Base-by-base conservation (phyloP, 1,284 basidiomycete genomes). In the Singerocomus rubriflavus region DNA sequence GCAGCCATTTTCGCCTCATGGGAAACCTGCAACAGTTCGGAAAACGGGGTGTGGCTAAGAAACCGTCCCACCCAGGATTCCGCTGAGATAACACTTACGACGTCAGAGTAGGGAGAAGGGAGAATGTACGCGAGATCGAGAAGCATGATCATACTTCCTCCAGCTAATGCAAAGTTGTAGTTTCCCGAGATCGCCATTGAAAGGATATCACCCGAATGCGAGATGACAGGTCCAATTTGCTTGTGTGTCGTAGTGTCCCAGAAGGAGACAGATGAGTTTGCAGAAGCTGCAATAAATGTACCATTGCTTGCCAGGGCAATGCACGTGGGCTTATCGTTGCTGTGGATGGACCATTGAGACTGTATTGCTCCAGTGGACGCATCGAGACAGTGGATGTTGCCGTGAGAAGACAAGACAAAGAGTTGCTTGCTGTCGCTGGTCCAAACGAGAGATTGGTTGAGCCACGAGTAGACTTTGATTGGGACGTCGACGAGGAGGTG, bases 391-490 rank as follows among this genome's bases (percentile, higher is more conserved):
- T 34, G 27, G 34, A 57, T 41, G 12, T 29, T 17, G 2, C 54
- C 40, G 6, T 48, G 29, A 2, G 3, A 11, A 8, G 49, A 53
- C 16, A 50, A 26, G 1, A 13, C 47, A 5, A 53, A 53, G 12
- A 58, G 54, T 1, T 38, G 47, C 0, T 38, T 45, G 37, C 54
- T 48, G 10, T 59, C 32, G 10, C 21, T 25, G 0, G 13, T 10
- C 56, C 56, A 57, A 7, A 43, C 46, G 8, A 57, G 41, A 4
- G 50, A 53, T 6, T 46, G 37, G 17, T 48, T 59, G 6, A n/a
- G 9, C 2, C 7, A 30, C 5, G 40, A 44, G 30, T 11, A 13
- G 4, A 46, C 47, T 6, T 29, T 8, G 16, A 59, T 29, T 12
- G 47, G 33, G 5, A 59, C 26, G 14, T 45, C 31, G 29, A 38